Conservation (phyloP, 2,329 filamentous ascomycete genomes). For the Arachnomyces sp. region DNA sequence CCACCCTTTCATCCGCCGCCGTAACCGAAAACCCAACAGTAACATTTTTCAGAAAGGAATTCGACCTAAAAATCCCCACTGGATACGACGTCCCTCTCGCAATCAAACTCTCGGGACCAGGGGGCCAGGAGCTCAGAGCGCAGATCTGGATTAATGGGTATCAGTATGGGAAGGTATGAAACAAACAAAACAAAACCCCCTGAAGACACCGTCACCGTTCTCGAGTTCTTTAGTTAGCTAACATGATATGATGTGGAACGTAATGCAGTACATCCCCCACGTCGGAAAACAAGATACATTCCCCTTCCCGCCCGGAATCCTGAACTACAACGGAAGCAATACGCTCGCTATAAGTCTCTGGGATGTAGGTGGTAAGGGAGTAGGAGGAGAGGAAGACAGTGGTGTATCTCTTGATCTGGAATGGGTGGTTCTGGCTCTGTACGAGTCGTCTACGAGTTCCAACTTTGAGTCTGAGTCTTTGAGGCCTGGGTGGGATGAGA, state of each 20-base stretch:
- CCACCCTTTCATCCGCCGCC: conserved; percentile 36
- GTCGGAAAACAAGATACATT: conserved; percentile 55
- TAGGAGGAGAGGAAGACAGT: conserved; percentile 42
- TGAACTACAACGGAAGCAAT: conserved; percentile 52
- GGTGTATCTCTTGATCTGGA: conserved; percentile 44
- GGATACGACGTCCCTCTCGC: conserved; percentile 50
- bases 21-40: conserved; percentile 50
- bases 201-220: no score
- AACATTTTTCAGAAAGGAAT: conserved; percentile 47
- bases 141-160: conserved; percentile 59
- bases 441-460: conserved; percentile 46
- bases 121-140: conserved; percentile 40
- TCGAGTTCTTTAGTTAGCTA: no score
- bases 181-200: no score
- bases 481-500: conserved; percentile 43
- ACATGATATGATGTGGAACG: no score
- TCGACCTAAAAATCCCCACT: conserved; percentile 43
- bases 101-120: conserved; percentile 43
- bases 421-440: conserved; percentile 47
- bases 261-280: conserved; percentile 50
- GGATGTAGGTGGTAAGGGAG: conserved; percentile 22
- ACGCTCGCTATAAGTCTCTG: conserved; percentile 51
- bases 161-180: conserved; percentile 42
- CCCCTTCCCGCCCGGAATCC: conserved; percentile 51
- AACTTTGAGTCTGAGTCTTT: conserved; percentile 42